These are phyloP conservation scores for Macrolepiota albuminosa DNA, from an alignment of 768 basidiomycete species.

Conservation along the genomic window DNA sequence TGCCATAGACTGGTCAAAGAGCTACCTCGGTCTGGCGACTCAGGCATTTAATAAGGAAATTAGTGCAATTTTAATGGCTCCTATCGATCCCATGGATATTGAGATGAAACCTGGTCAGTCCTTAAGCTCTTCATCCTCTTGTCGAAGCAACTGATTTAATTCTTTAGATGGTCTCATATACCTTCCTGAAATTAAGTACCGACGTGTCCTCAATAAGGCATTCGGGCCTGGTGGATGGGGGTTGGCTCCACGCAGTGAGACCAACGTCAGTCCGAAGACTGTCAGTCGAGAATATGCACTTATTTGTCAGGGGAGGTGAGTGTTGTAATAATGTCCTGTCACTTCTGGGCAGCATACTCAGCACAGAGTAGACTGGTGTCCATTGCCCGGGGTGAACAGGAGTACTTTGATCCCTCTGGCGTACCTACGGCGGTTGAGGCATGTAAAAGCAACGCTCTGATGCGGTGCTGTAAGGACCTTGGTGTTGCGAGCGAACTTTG, in stretches of 20 bases:
- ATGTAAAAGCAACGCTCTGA: slow-evolving; percentile 94
- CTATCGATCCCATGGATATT: slow-evolving; percentile 72
- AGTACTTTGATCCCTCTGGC: slow-evolving; percentile 89
- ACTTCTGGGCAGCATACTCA: not conserved
- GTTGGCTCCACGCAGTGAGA: slow-evolving; percentile 88
- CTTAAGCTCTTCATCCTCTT: not conserved
- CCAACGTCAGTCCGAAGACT: slow-evolving; percentile 80
- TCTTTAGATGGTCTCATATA: slow-evolving; percentile 86
- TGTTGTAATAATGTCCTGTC: slow-evolving; percentile 4
- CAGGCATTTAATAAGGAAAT: slow-evolving; percentile 76
- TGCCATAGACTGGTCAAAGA: slow-evolving; percentile 81
- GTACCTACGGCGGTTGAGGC: slow-evolving; percentile 93
- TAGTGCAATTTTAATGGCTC: slow-evolving; percentile 66
- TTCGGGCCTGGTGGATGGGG: slow-evolving; percentile 99
- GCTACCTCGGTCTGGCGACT: slow-evolving; percentile 75
- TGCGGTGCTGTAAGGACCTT: slow-evolving; percentile 96
- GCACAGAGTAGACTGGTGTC: slow-evolving; percentile 62
- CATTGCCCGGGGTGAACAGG: slow-evolving; percentile 92
- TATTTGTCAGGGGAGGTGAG: slow-evolving; percentile 86
- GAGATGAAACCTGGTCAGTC: slow-evolving; percentile 90
- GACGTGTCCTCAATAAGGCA: slow-evolving; percentile 85
- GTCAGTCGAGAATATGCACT: slow-evolving; percentile 94
- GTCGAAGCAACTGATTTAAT: not conserved
- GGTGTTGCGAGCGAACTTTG: slow-evolving; percentile 96
- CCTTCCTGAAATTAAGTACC: slow-evolving; percentile 96